A percentile compares a stretch with the other conserved stretches of the same genome.
Conservation (phyloP, 371 early-diverging fungal genomes). For the Mycotypha africana region DNA sequence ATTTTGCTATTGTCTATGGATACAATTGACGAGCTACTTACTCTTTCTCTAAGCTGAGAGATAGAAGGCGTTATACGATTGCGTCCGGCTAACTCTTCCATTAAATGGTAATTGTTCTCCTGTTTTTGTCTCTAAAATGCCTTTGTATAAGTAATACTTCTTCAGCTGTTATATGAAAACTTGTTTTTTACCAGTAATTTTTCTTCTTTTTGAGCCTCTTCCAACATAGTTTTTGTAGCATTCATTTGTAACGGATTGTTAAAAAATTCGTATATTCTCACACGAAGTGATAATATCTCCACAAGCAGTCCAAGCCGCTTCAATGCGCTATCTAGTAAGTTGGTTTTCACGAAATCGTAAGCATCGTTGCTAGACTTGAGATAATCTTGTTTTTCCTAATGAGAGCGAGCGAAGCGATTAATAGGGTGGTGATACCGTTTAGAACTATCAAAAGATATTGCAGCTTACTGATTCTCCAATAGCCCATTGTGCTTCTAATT, state of each 20-base stretch:
- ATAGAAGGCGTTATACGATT: background rate
- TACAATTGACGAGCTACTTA: background rate
- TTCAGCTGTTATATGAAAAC: too few relatives aligned
- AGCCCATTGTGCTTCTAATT: slow-evolving; percentile 4
- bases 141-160: too few relatives aligned
- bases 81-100: background rate
- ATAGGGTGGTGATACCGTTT: too few relatives aligned
- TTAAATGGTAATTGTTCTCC: background rate
- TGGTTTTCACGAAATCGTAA: slow-evolving; percentile 5
- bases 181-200: background rate
- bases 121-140: background rate
- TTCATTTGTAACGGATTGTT: background rate
- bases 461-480: slow-evolving; percentile 7
- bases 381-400: slow-evolving; percentile 2
- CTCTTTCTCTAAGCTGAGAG: background rate
- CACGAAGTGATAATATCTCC: background rate
- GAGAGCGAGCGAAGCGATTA: too few relatives aligned
- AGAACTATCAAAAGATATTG: too few relatives aligned
- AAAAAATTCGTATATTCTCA: slow-evolving; percentile 1
- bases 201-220: slow-evolving; percentile 1
- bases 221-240: background rate
- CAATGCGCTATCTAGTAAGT: background rate
- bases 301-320: background rate
- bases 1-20: too few relatives aligned
- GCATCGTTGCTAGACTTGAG: slow-evolving; percentile 3